Evolutionary conservation across 441 rosid genomes (phyloP).

Genomic region (Lepidium campestre): DNA sequence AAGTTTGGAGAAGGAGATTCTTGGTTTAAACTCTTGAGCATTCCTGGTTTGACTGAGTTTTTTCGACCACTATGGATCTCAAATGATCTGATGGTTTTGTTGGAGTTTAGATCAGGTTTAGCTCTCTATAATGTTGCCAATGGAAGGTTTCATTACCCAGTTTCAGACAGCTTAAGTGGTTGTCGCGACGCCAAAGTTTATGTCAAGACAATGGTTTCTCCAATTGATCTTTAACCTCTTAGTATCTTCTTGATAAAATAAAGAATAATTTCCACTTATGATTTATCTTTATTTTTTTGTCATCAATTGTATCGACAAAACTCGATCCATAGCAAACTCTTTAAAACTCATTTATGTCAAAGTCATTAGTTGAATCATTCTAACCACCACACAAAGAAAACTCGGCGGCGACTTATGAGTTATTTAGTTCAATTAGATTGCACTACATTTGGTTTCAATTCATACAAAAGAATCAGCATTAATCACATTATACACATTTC

Average conservation of each 20-base stretch:
- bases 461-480: neutral
- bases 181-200: slow-evolving; percentile 6
- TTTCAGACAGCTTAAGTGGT: neutral
- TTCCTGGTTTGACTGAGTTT: slow-evolving; percentile 16
- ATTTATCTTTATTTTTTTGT: too few relatives aligned
- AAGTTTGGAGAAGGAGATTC: slow-evolving; percentile 19
- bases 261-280: too few relatives aligned
- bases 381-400: too few relatives aligned
- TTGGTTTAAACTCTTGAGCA: slow-evolving; percentile 27
- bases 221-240: slow-evolving; percentile 2
- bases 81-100: slow-evolving; percentile 2
- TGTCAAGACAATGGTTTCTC: slow-evolving; percentile 27
- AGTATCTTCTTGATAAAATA: too few relatives aligned
- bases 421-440: neutral
- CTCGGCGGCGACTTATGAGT: too few relatives aligned
- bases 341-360: too few relatives aligned
- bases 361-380: too few relatives aligned
- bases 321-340: too few relatives aligned
- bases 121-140: slow-evolving; percentile 19
- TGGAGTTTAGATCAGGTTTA: slow-evolving; percentile 33
- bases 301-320: too few relatives aligned
- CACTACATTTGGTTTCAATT: neutral
- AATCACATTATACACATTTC: neutral
- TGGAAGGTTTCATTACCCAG: slow-evolving; percentile 13
- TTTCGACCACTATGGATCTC: slow-evolving; percentile 25